Percentiles rank a stretch among this genome's conserved stretches.
Evolutionary conservation across 192 early-diverging fungal species (phyloP).

Genomic region (Linderina pennispora): DNA sequence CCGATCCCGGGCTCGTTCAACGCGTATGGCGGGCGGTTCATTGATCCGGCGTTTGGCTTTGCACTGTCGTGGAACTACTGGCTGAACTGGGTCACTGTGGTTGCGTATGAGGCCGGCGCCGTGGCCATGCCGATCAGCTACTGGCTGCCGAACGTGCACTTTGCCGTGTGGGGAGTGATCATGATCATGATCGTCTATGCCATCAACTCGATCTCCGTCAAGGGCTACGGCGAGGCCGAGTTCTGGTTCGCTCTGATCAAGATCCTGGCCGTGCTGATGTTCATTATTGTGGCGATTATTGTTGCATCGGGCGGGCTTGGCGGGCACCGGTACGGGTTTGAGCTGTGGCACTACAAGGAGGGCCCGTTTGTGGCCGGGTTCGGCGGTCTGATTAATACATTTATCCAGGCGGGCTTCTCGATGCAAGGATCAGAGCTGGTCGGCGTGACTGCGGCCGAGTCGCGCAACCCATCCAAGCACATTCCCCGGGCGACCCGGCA

Average conservation of each 20-base stretch:
- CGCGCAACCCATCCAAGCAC: constrained; percentile 63
- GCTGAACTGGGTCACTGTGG: constrained; percentile 53
- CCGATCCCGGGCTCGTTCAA: constrained; percentile 73
- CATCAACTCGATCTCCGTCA: constrained; percentile 61
- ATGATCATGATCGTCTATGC: constrained; percentile 54
- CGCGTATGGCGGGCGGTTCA: constrained; percentile 63
- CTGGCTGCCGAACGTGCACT: constrained; percentile 34
- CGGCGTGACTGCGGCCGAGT: constrained; percentile 79
- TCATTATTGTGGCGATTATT: constrained; percentile 66
- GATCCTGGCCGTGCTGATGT: constrained; percentile 64
- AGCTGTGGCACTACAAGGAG: constrained; percentile 11
- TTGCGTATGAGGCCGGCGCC: constrained; percentile 69
- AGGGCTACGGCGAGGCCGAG: constrained; percentile 77
- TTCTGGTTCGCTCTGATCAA: constrained; percentile 77
- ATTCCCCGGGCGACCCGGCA: constrained; percentile 58
- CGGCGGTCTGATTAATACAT: constrained; percentile 52
- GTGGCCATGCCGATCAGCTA: constrained; percentile 68
- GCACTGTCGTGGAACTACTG: constrained; percentile 63
- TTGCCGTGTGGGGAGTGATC: constrained; percentile 24
- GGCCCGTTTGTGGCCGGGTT: constrained; percentile 47
- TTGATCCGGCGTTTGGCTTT: constrained; percentile 65
- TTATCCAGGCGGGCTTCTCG: constrained; percentile 67
- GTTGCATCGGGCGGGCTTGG: constrained; percentile 54
- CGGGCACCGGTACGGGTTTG: constrained; percentile 13
- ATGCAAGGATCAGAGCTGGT: constrained; percentile 79